phyloP scores from a whole-genome alignment of 108 stramenopile species.

The Skeletonema potamos region DNA sequence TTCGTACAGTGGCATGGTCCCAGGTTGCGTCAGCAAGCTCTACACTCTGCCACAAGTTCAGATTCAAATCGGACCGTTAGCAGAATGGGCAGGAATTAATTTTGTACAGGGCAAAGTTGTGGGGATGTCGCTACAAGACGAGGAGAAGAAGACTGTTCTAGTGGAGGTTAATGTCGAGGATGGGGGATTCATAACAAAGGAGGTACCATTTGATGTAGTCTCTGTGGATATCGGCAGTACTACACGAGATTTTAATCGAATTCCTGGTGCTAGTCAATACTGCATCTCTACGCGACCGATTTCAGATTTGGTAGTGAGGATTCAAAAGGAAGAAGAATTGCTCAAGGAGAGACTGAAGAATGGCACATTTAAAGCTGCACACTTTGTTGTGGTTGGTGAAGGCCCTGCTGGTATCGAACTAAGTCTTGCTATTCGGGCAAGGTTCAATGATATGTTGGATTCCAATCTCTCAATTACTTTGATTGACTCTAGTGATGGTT shows the following conservation, averaged over 20 bases:
- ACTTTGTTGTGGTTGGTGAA: conserved; percentile 92
- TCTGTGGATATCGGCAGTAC: conserved; percentile 85
- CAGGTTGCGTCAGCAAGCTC: conserved; percentile 84
- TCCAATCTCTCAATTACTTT: conserved; percentile 56
- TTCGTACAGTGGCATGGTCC: conserved; percentile 97
- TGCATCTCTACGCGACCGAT: conserved; percentile 88
- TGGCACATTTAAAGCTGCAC: not conserved
- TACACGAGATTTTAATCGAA: conserved; percentile 60
- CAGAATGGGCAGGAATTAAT: conserved; percentile 69
- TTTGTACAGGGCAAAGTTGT: conserved; percentile 73
- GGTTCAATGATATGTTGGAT: conserved; percentile 51
- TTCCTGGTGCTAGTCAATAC: conserved; percentile 62
- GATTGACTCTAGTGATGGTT: conserved; percentile 56
- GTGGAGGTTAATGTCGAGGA: conserved; percentile 21
- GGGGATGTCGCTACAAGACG: conserved; percentile 58
- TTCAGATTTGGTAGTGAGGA: conserved; percentile 58
- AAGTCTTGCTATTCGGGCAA: conserved; percentile 76
- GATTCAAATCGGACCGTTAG: conserved; percentile 63
- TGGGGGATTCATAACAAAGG: not conserved
- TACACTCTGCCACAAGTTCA: conserved; percentile 69
- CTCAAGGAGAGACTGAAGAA: conserved; percentile 29
- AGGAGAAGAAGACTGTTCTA: conserved; percentile 29
- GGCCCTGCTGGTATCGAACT: conserved; percentile 96
- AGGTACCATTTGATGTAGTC: conserved; percentile 69
- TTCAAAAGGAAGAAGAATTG: conserved; percentile 47